Conservation (phyloP, 2,329 filamentous ascomycete genomes). For the Chaetomium sp. region DNA sequence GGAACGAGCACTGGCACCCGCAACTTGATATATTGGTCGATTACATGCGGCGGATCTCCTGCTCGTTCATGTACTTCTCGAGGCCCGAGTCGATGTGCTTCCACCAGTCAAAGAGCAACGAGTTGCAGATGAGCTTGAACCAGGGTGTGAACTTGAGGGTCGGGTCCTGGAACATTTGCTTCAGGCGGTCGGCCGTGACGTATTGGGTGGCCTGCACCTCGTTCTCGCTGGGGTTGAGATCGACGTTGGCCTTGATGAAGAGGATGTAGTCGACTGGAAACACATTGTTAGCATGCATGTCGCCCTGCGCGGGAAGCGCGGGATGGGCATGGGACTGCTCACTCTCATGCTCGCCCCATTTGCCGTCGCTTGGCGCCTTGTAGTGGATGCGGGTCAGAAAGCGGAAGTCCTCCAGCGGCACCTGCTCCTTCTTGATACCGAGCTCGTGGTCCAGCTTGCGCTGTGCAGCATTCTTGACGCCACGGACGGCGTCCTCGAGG, state of each 20-base stretch:
- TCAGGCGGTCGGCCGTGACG: conserved; percentile 79
- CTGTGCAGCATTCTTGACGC: conserved; percentile 88
- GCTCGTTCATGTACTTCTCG: conserved; percentile 84
- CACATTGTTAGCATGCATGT: conserved; percentile 22
- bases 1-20: neutral
- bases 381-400: conserved; percentile 98
- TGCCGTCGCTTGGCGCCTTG: conserved; percentile 92
- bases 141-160: conserved; percentile 89
- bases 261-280: conserved; percentile 90
- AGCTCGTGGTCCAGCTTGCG: conserved; percentile 94
- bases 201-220: conserved; percentile 86
- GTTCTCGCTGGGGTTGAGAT: conserved; percentile 79
- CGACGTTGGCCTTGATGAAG: conserved; percentile 93
- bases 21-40: neutral
- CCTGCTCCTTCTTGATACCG: conserved; percentile 85
- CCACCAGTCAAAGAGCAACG: conserved; percentile 99
- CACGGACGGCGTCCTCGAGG: conserved; percentile 76
- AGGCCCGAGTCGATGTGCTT: conserved; percentile 76
- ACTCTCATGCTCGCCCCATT: conserved; percentile 99
- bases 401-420: conserved; percentile 86
- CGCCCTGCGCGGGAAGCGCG: neutral
- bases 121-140: conserved; percentile 99
- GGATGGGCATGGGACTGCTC: conserved; percentile 42
- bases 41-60: conserved; percentile 82
- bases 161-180: conserved; percentile 80